Evolutionary conservation across 345 rosid species (phyloP), one percentile per base, ranked within the genome.

Genomic region (Eucalyptus globulus): DNA sequence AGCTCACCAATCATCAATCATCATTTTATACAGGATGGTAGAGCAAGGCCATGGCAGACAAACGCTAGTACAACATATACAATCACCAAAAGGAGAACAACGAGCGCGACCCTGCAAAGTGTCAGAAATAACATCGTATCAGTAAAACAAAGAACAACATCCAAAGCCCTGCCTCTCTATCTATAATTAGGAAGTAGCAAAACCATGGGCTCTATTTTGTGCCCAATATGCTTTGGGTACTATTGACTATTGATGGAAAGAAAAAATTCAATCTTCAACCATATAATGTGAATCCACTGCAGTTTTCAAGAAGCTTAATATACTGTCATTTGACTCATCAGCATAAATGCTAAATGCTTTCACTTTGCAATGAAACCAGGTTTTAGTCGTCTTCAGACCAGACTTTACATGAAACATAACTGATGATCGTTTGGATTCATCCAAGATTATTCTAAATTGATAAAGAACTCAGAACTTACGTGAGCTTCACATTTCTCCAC

Each of bases 401-500:
- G 43, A 72, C 22, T 67, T 67, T 29, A 53, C 40, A 86, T 19
- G 60, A 49, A 31, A 86, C 58, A 86, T 31, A 15, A 51, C 24
- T 31, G 87, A 86, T 47, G 60, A 44, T 26, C 13, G 3, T 51
- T 86, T 86, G 47, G 7, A 76, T 76, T 37, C 27, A 40, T 40
- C 8, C 47, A 76, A 76, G 47, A 49, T 14, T 24, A 29, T 26
- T 26, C 51, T 45, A 67, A 87, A 65, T 60, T n/a, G 56, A 50
- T 9, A 49, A 67, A 44, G 62, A 87, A 47, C 47, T 50, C 81
- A 85, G 87, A 89, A 88, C 96, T 60, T 94, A 98, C 99, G 93
- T 95, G 87, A 98, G 98, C 94, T 95, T 94, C 91, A 95, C 95
- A 58, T 98, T 98, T 94, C 96, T 94, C 99, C 99, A 98, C 99